These are phyloP conservation scores for Penicillium parvum DNA, from an alignment of 495 filamentous ascomycete genomes.

Conservation along the genomic window DNA sequence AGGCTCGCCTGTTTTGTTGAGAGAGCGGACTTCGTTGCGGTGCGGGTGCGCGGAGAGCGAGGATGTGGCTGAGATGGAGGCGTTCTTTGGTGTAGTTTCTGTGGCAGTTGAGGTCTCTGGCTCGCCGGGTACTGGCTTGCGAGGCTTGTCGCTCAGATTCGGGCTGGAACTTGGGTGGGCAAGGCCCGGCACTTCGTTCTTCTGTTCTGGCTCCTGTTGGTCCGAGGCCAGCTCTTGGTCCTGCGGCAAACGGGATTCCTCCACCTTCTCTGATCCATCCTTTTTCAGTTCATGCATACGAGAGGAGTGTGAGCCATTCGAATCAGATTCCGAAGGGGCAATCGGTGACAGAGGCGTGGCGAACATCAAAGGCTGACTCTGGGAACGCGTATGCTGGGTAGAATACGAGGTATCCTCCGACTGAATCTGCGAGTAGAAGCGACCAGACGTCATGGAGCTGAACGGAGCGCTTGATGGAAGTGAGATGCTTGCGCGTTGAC, in stretches of 20 bases:
- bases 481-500: slow-evolving; percentile 13
- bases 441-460: slow-evolving; percentile 6
- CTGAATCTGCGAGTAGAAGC: slow-evolving; percentile 20
- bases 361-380: slow-evolving; percentile 13
- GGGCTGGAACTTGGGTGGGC: neutral
- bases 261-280: neutral
- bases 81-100: slow-evolving; percentile 3
- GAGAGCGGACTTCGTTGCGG: slow-evolving; percentile 16
- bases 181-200: neutral
- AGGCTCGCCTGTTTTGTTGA: slow-evolving; percentile 23
- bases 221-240: neutral
- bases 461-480: slow-evolving; percentile 5
- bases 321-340: slow-evolving; percentile 6
- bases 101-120: neutral
- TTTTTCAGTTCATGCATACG: neutral
- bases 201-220: neutral
- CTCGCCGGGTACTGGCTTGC: neutral
- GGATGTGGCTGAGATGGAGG: slow-evolving; percentile 7
- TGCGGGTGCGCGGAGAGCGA: slow-evolving; percentile 22
- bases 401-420: slow-evolving; percentile 3
- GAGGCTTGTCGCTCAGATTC: neutral
- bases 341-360: slow-evolving; percentile 11
- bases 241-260: neutral
- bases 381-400: slow-evolving; percentile 6
- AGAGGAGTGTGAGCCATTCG: neutral